Base-by-base conservation (phyloP, 176 grass and related monocot genomes). In the Hordeum marinum region DNA sequence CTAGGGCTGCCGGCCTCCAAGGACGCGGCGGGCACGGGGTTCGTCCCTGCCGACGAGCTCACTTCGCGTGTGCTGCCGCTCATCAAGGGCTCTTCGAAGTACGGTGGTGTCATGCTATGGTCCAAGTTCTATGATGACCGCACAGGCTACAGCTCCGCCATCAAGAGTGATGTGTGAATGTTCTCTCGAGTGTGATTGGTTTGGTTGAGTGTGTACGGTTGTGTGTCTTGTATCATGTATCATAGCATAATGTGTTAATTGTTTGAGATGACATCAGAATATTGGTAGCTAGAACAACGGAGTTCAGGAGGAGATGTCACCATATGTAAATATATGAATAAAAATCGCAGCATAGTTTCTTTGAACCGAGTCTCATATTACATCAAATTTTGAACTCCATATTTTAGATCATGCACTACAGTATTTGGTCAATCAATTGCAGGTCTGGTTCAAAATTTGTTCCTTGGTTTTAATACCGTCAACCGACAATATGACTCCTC, bases 51-150 rank as follows among this genome's bases (percentile, higher is more conserved):
- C 29, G 63, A 8, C 4, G 63, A 73, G 23, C 93, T 95, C 63
- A 95, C 10, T 0, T 86, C 85, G 0, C 7, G 75, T 11, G 93
- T 95, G 36, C 63, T 92, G 54, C 90, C 93, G 5, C 85, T 91
- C 42, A 90, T 95, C 77, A 84, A 35, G 31, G 85, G 55, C 11
- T 85, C 85, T 1, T 8, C 82, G 24, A 86, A 86, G 87, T 93
- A 95, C 36, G 88, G 91, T 21, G 91, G 91, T 10, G 83, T 93
- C 58, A 89, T 93, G 94, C 72, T 93, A 23, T 93, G 91, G 94
- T 82, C 82, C 75, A 91, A 90, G 77, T 96, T 80, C 86, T 85
- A 87, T 68, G 91, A 93, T 62, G 81, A 83, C 17, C 78, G 55
- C 8, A 78, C 81, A 0, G 87, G 84, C 3, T 95, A 92, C 27